Evolutionary conservation across 2,329 filamentous ascomycete genomes (phyloP).

Genomic region (Decorospora gaudefroyi): DNA sequence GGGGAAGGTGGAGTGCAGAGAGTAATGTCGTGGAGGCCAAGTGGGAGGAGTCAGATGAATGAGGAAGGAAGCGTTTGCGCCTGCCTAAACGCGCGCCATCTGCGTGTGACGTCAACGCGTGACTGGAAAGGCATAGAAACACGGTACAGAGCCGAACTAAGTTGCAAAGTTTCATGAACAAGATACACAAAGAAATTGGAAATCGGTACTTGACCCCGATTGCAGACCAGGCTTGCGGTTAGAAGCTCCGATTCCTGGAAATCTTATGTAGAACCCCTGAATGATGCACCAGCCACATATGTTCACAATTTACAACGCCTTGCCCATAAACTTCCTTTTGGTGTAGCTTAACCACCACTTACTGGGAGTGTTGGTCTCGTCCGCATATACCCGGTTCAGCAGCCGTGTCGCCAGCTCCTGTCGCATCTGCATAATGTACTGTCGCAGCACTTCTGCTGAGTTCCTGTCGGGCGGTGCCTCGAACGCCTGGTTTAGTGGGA

Average conservation of each 20-base stretch:
- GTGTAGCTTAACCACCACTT: constrained; percentile 98
- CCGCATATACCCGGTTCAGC: constrained; percentile 84
- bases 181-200: background rate
- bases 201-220: background rate
- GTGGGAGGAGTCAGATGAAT: background rate
- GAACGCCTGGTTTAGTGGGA: constrained; percentile 96
- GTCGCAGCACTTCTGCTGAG: constrained; percentile 83
- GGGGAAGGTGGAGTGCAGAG: background rate
- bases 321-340: constrained; percentile 99
- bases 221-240: background rate
- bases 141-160: background rate
- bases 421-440: constrained; percentile 89
- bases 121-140: background rate
- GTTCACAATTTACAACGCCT: constrained; percentile 56
- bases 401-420: constrained; percentile 86
- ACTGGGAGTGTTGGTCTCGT: constrained; percentile 65
- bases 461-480: constrained; percentile 84
- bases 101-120: constrained; percentile 4
- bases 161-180: background rate
- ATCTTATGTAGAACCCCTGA: background rate
- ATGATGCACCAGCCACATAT: background rate
- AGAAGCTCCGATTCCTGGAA: background rate
- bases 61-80: constrained; percentile 2
- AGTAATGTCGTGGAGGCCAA: background rate
- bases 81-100: constrained; percentile 9